Conservation (phyloP, 768 basidiomycete genomes). For the Omphalotus guepiniiformis region DNA sequence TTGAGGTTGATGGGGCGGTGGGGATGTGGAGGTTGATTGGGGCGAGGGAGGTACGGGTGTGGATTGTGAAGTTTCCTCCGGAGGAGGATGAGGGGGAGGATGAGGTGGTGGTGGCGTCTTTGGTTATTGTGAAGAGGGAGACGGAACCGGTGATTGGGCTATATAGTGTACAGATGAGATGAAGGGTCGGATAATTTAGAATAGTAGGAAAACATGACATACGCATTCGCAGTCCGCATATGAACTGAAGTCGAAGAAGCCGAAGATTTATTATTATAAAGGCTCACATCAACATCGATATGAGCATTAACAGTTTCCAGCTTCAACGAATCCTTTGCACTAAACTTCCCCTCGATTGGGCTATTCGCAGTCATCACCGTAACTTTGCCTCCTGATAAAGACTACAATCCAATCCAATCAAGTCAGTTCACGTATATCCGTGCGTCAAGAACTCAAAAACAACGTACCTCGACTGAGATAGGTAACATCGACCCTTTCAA, state of each 20-base stretch:
- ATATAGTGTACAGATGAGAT: not conserved
- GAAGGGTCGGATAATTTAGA: not conserved
- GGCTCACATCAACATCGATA: slow-evolving; percentile 23
- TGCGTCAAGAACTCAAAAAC: not conserved
- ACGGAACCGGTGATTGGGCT: slow-evolving; percentile 7
- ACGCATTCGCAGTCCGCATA: slow-evolving; percentile 23
- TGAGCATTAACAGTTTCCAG: slow-evolving; percentile 31
- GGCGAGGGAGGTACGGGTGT: slow-evolving; percentile 20
- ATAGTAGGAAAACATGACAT: not conserved
- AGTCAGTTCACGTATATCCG: no score
- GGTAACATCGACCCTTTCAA: slow-evolving; percentile 21
- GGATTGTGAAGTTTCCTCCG: slow-evolving; percentile 26
- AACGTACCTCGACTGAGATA: slow-evolving; percentile 25
- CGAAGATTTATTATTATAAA: slow-evolving; percentile 16
- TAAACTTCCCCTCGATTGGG: slow-evolving; percentile 34
- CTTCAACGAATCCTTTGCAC: slow-evolving; percentile 19
- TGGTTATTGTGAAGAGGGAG: not conserved
- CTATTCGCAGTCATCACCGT: slow-evolving; percentile 27
- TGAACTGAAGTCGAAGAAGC: slow-evolving; percentile 10
- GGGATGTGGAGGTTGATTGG: slow-evolving; percentile 18
- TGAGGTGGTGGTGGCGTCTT: not conserved
- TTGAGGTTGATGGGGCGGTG: slow-evolving; percentile 23
- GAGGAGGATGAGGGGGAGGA: not conserved
- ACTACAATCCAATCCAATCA: slow-evolving; percentile 18
- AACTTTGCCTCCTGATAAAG: slow-evolving; percentile 21